Base-by-base conservation (phyloP, 2,329 filamentous ascomycete genomes). In the Neospermospora avenae region DNA sequence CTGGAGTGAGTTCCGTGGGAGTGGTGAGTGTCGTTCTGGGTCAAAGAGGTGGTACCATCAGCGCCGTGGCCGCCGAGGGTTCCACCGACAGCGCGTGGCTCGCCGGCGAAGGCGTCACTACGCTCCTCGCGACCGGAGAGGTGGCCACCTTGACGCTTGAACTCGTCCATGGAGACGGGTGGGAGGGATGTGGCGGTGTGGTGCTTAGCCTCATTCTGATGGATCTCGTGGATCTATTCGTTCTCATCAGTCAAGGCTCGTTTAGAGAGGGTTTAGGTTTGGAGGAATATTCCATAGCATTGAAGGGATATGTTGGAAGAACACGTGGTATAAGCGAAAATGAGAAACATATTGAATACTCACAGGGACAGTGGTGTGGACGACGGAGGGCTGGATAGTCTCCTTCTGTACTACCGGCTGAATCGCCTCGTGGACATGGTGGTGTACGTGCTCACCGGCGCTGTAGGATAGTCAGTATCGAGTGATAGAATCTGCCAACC, bases 361-460 rank as follows among this genome's bases (percentile, higher is more conserved):
- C 28, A 31, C 80, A 0, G 88, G 88, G 0, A 88, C 78, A 1
- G 86, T 90, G 24, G 85, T 90, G 77, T 91, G 89, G 1, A 90
- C 78, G 3, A 91, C 81, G 16, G 84, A 79, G 1, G 86, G 86
- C 64, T 88, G 82, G 28, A 90, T 77, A 0, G 81, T 84, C 65
- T 90, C 85, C 71, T 89, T 89, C 54, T 91, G 79, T 37, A 91
- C 77, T 0, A 91, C 81, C 0, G 88, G 88, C 71, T 91, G 86
- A 51, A 91, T 71, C 80, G 57, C 83, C 62, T 71, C 68, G 34
- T 70, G 70, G 1, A 72, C 68, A 35, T 72, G 83, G 71, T 87
- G 85, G 71, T 88, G 85, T 18, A 86, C 76, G 69, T 87, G 84
- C 74, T 88, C 84, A 55, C 83, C 84, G 37, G 78, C 78, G 46